Evolutionary conservation across 2,329 filamentous ascomycete genomes (phyloP).

Genomic region (Colletotrichum neosansevieriae): DNA sequence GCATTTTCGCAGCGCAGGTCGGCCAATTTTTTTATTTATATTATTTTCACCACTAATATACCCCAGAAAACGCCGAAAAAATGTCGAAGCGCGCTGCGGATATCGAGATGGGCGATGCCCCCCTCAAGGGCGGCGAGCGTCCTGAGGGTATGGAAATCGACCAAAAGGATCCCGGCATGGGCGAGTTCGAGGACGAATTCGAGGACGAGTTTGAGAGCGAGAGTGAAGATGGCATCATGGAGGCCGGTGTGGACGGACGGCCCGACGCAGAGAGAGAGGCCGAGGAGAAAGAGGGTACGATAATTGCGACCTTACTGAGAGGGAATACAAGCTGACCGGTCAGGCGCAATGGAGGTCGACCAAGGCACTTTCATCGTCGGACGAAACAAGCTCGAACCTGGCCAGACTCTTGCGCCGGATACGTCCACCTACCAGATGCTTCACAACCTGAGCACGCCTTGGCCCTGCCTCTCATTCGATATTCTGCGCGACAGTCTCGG

Average conservation of each 20-base stretch:
- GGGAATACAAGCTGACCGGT: conserved; percentile 13
- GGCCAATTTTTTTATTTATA: not conserved
- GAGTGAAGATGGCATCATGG: conserved; percentile 89
- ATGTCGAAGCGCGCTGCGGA: conserved; percentile 74
- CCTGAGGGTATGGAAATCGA: conserved; percentile 77
- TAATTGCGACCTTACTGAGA: conserved; percentile 1
- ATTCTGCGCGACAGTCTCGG: conserved; percentile 88
- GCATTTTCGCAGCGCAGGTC: conserved; percentile 5
- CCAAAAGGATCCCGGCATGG: conserved; percentile 65
- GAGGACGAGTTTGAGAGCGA: conserved; percentile 93
- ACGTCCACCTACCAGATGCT: conserved; percentile 98
- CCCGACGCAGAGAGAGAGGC: conserved; percentile 94
- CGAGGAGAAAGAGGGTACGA: conserved; percentile 79
- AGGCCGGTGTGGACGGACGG: conserved; percentile 92
- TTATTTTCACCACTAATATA: not conserved
- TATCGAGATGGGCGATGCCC: conserved; percentile 56
- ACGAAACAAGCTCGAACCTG: conserved; percentile 88
- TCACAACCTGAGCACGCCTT: conserved; percentile 91
- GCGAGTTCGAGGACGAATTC: conserved; percentile 95
- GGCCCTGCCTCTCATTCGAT: conserved; percentile 98
- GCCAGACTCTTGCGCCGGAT: conserved; percentile 92
- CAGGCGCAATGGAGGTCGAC: conserved; percentile 91
- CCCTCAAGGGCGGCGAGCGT: conserved; percentile 71
- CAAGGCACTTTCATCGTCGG: conserved; percentile 96
- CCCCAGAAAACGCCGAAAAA: conserved; percentile 21